Base-by-base conservation (phyloP, 148 eudicot species). In the Polygonum aviculare region DNA sequence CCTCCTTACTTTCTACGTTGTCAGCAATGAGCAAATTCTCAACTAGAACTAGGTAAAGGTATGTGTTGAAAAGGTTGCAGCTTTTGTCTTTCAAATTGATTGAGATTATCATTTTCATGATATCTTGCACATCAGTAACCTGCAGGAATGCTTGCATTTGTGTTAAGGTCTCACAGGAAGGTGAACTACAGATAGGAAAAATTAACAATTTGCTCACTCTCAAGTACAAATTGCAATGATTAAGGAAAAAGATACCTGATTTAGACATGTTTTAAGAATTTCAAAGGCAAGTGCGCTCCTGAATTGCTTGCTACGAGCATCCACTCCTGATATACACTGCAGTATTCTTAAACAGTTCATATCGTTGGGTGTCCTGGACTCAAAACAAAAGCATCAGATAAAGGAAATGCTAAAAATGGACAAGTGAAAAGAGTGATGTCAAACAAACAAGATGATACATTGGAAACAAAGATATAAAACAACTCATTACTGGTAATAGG, bases 281-380 rank as follows among this genome's bases (percentile, higher is more conserved):
- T 85, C 82, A 74, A 76, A 86, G 36, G 98, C 93, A 62, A 92
- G 79, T 31, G 74, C 77, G 76, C 90, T 85, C 72, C 91, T 82
- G 5, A 94, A 90, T 33, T 90, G 92, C 84, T 90, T 94, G 77
- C 89, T 88, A 44, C 92, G 93, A 72, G 75, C 72, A 84, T 88
- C 85, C 54, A 83, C 88, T 72, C 90, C 90, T 11, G 82, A 74
- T 44, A 94, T 86, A 77, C 89, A 83, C 77, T 89, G 97, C 52
- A 94, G 82, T 49, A 82, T 73, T 84, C 88, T 86, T 85, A 94
- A 79, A 80, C 90, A 90, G 82, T 90, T 94, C 55, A 81, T 79
- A 77, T 94, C 93, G 71, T 75, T 77, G 18, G 97, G 97, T 57
- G 90, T 76, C 80, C 98, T 94, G 87, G 78, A 72, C 16, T 49